Base-by-base conservation (phyloP, 140 eudicot species). In the Cichorium intybus region DNA sequence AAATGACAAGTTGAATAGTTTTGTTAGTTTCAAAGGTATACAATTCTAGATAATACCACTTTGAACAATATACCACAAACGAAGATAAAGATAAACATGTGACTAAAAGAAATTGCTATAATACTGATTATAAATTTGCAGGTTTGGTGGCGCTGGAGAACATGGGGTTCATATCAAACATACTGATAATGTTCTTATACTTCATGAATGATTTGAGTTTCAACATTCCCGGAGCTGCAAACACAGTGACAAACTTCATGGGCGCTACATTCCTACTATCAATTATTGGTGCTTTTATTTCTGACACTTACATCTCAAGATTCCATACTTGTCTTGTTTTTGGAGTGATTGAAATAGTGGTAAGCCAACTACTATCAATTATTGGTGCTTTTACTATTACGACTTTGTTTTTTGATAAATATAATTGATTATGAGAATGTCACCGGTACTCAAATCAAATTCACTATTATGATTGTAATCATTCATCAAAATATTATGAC, bases 191-290 rank as follows among this genome's bases (percentile, higher is more conserved):
- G 77, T 84, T 88, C 67, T 76, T 82, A 18, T 88, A 88, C 75
- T 88, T 88, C 82, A 48, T 64, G 35, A 18, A 5, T 18, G 69
- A 72, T 60, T 48, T 88, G 82, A 70, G 68, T 24, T 88, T 82
- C 16, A 75, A 85, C 55, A 74, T 85, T 5, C 63, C 94, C 1
- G 82, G 64, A 2, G 71, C 96, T 20, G 96, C 96, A 29, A 88
- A 88, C 75, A 85, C 96, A 10, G 81, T 88, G 17, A 88, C 96
- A 7, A 88, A 88, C 71, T 74, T 88, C 61, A 77, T 85, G 85
- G 96, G 96, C 18, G 59, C 94, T 15, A 73, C 96, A 18, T 88
- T 71, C 80, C 48, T 88, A 66, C 96, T 88, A 63, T 67, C 96
- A 37, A 58, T 88, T 14, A 34, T 88, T 8, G 94, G 96, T 20